Evolutionary conservation across 768 basidiomycete species (phyloP).

Genomic region (Xerocomus brunneocitrinus): DNA sequence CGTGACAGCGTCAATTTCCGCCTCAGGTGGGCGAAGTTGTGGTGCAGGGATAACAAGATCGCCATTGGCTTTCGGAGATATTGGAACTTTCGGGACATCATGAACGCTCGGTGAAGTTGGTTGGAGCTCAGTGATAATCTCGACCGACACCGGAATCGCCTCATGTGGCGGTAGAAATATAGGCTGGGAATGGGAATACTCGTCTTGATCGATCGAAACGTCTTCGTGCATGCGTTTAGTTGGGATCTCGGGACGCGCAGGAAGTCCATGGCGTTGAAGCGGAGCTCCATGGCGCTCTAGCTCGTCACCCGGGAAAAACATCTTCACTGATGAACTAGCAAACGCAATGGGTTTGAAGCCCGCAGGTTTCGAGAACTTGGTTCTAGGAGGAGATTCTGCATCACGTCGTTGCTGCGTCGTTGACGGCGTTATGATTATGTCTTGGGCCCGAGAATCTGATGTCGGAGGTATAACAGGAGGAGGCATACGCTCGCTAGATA

Average conservation of each 20-base stretch:
- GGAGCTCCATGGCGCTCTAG: slow-evolving; percentile 43
- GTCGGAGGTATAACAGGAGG: slow-evolving; percentile 26
- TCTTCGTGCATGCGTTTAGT: slow-evolving; percentile 27
- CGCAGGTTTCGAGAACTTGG: slow-evolving; percentile 33
- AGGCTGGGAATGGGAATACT: slow-evolving; percentile 4
- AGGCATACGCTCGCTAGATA: slow-evolving; percentile 31
- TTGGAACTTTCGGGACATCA: slow-evolving; percentile 17
- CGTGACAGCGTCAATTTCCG: slow-evolving; percentile 21
- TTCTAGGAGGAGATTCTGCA: slow-evolving; percentile 16
- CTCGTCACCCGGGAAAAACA: slow-evolving; percentile 82
- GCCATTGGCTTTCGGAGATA: slow-evolving; percentile 25
- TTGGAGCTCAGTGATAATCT: slow-evolving; percentile 8
- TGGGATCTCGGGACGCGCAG: slow-evolving; percentile 24
- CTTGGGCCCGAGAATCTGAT: slow-evolving; percentile 14
- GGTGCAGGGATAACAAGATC: slow-evolving; percentile 18
- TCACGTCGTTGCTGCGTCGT: slow-evolving; percentile 15
- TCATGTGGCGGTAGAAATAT: slow-evolving; percentile 9
- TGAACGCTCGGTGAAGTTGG: slow-evolving; percentile 16
- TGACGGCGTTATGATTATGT: slow-evolving; percentile 8
- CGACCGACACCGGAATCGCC: slow-evolving; percentile 3
- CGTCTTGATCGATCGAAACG: slow-evolving; percentile 17
- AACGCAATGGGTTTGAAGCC: slow-evolving; percentile 69
- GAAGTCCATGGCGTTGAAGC: slow-evolving; percentile 13
- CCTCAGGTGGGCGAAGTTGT: slow-evolving; percentile 20
- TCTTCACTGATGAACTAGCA: slow-evolving; percentile 52